Conservation (phyloP, 2,329 filamentous ascomycete species). For the Diaporthe batatas region DNA sequence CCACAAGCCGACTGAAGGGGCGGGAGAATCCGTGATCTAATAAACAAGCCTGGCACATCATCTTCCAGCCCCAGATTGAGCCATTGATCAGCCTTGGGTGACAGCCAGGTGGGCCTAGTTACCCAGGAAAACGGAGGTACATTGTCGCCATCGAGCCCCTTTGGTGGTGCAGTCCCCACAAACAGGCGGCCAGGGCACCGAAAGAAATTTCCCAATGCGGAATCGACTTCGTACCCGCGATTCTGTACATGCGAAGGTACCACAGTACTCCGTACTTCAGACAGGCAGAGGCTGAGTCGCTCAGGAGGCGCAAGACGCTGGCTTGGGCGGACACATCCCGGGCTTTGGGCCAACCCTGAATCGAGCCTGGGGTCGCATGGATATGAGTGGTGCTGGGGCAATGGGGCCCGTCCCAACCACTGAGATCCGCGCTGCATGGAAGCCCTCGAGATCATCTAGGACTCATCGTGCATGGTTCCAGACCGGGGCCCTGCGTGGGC, state of each 20-base stretch:
- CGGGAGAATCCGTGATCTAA: slow-evolving; percentile 31
- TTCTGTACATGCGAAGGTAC: no score
- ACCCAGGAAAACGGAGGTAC: neutral
- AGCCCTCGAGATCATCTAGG: slow-evolving; percentile 1
- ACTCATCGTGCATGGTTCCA: neutral
- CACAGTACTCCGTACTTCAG: neutral
- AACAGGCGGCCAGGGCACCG: neutral
- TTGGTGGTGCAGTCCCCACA: neutral
- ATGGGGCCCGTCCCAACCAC: slow-evolving; percentile 10
- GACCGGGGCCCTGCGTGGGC: no score
- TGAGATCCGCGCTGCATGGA: slow-evolving; percentile 23
- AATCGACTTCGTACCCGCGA: neutral
- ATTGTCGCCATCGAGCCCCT: neutral
- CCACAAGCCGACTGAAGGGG: neutral
- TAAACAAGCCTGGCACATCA: slow-evolving; percentile 13
- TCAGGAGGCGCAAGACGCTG: slow-evolving; percentile 13
- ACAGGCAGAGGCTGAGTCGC: slow-evolving; percentile 27
- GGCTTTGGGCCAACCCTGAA: slow-evolving; percentile 25
- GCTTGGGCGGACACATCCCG: neutral
- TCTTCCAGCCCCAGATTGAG: neutral
- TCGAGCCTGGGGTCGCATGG: slow-evolving; percentile 26
- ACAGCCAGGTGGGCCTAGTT: neutral
- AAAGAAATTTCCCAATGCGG: slow-evolving; percentile 26
- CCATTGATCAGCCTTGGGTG: neutral
- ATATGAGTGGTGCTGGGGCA: no score